Evolutionary conservation across 2,329 filamentous ascomycete genomes (phyloP).

Genomic region (Atkinsonella texensis): DNA sequence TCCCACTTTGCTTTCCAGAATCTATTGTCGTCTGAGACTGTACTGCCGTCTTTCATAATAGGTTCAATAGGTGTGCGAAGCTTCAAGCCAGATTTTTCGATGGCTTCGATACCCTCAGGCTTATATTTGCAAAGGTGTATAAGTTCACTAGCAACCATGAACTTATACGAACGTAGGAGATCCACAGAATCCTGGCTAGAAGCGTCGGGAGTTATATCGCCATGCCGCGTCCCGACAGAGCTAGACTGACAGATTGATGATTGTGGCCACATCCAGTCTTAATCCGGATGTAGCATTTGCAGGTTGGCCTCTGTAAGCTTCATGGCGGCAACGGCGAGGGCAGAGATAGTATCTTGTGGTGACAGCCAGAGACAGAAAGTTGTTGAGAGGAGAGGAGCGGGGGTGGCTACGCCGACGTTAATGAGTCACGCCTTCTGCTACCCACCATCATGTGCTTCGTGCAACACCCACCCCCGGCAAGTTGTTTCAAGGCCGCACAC

Average conservation of each 20-base stretch:
- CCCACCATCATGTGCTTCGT: too few species aligned
- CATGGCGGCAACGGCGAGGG: background rate
- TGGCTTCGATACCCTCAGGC: background rate
- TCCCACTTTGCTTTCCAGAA: background rate
- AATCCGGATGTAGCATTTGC: background rate
- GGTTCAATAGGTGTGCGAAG: background rate
- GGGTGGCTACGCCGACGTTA: background rate
- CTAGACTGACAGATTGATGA: background rate
- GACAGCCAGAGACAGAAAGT: background rate
- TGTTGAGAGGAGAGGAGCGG: background rate
- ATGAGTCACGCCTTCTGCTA: background rate
- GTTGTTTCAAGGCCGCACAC: background rate
- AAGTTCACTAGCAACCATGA: background rate
- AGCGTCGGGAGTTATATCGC: background rate
- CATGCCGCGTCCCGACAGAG: background rate
- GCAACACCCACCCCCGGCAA: too few species aligned
- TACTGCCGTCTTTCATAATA: background rate
- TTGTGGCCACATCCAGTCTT: background rate
- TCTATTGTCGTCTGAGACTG: background rate
- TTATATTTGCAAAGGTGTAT: background rate
- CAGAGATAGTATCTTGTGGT: background rate
- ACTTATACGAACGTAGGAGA: background rate
- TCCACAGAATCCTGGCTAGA: background rate
- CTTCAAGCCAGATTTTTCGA: background rate
- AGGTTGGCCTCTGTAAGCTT: background rate